Percentiles rank a stretch among this genome's conserved stretches.
Conservation (phyloP, 2,329 filamentous ascomycete genomes). For the Colletotrichum nymphaeae region DNA sequence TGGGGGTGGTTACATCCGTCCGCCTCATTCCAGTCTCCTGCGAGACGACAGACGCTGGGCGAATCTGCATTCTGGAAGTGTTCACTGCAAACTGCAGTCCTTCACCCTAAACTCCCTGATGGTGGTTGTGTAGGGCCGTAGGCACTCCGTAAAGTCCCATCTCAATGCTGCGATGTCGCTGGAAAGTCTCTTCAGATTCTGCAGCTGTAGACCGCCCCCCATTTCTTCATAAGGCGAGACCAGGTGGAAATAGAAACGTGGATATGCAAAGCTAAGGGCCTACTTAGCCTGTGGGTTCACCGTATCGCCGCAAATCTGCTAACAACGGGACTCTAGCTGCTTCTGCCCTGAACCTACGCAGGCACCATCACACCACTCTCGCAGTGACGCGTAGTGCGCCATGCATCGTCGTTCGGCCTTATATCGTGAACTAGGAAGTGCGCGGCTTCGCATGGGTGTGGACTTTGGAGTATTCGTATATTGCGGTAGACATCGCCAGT, state of each 20-base stretch:
- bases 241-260: slow-evolving; percentile 23
- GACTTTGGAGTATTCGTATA: background rate
- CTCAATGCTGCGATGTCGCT: background rate
- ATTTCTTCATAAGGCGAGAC: slow-evolving; percentile 19
- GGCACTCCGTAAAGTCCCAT: background rate
- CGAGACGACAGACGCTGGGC: slow-evolving; percentile 9
- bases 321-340: background rate
- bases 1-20: slow-evolving; percentile 26
- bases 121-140: background rate
- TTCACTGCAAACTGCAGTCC: background rate
- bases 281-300: slow-evolving; percentile 8
- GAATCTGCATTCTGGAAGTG: background rate
- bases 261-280: background rate
- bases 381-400: background rate
- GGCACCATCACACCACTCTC: background rate
- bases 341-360: background rate
- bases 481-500: background rate
- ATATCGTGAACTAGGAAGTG: background rate
- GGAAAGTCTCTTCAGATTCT: background rate
- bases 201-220: slow-evolving; percentile 1
- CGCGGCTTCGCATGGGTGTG: slow-evolving; percentile 5
- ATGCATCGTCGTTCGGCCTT: background rate
- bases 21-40: slow-evolving; percentile 22
- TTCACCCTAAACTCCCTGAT: background rate
- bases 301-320: slow-evolving; percentile 8